phyloP scores from a whole-genome alignment of 331 rosid species.

The Pyracantha coccinea region DNA sequence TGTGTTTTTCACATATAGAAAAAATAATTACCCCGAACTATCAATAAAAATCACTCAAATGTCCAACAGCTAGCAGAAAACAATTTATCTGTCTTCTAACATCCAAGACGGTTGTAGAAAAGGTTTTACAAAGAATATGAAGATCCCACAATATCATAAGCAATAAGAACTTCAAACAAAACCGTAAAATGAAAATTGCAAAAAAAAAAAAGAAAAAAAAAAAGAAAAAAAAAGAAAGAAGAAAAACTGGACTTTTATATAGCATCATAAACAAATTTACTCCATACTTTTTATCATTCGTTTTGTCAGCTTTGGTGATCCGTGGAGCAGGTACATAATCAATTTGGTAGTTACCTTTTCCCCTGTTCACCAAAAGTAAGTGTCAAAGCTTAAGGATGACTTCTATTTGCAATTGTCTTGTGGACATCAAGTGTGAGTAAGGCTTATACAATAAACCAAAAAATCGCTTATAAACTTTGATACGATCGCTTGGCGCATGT shows the following conservation, averaged over 20 bases:
- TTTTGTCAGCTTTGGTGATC: constrained; percentile 86
- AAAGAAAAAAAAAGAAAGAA: too few species aligned
- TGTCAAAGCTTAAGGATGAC: not conserved
- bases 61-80: not conserved
- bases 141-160: not conserved
- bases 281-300: constrained; percentile 31
- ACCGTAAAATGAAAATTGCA: not conserved
- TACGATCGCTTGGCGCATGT: too few species aligned
- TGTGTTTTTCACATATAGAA: too few species aligned
- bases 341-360: constrained; percentile 86
- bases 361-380: constrained; percentile 41
- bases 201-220: not conserved
- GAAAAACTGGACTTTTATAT: not conserved
- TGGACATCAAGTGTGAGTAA: not conserved
- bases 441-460: not conserved
- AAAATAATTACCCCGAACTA: not conserved
- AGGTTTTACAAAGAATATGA: not conserved
- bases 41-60: not conserved
- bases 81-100: not conserved
- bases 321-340: constrained; percentile 91
- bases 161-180: not conserved
- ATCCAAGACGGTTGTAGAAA: not conserved
- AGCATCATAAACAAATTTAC: not conserved
- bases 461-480: not conserved
- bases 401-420: too few species aligned